Conservation (phyloP, 768 basidiomycete genomes). For the Antrodiella citrinella region DNA sequence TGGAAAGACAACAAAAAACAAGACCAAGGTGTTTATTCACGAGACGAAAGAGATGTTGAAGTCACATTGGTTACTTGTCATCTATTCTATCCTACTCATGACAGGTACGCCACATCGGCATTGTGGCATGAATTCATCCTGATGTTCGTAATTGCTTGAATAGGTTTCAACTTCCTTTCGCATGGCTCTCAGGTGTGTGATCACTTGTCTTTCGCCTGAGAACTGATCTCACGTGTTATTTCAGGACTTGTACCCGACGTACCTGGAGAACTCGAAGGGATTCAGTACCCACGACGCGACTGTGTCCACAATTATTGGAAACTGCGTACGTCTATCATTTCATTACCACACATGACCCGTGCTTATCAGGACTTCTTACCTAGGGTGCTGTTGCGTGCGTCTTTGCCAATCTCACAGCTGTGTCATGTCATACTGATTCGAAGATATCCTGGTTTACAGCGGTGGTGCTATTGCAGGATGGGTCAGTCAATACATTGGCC, state of each 20-base stretch:
- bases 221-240: conserved; percentile 11
- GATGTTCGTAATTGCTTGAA: not conserved
- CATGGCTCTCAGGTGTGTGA: conserved; percentile 34
- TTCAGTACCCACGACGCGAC: conserved; percentile 53
- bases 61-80: conserved; percentile 72
- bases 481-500: conserved; percentile 68
- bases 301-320: conserved; percentile 77
- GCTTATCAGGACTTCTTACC: not conserved
- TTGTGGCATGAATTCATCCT: not conserved
- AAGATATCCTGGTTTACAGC: conserved; percentile 18
- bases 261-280: conserved; percentile 54
- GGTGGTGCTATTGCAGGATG: conserved; percentile 71
- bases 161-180: conserved; percentile 45
- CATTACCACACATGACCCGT: not conserved
- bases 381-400: conserved; percentile 39
- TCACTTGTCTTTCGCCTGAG: not conserved
- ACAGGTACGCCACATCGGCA: conserved; percentile 27
- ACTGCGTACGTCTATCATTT: conserved; percentile 37
- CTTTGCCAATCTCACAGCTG: not conserved
- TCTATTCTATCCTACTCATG: conserved; percentile 82
- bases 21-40: conserved; percentile 63
- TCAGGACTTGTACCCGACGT: conserved; percentile 76
- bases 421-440: not conserved
- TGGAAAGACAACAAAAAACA: conserved; percentile 30
- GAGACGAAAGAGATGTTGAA: conserved; percentile 75